A percentile compares a stretch with the other conserved stretches of the same genome.
Evolutionary conservation across 2,329 filamentous ascomycete genomes (phyloP).

Genomic region (Emergomyces africanus): DNA sequence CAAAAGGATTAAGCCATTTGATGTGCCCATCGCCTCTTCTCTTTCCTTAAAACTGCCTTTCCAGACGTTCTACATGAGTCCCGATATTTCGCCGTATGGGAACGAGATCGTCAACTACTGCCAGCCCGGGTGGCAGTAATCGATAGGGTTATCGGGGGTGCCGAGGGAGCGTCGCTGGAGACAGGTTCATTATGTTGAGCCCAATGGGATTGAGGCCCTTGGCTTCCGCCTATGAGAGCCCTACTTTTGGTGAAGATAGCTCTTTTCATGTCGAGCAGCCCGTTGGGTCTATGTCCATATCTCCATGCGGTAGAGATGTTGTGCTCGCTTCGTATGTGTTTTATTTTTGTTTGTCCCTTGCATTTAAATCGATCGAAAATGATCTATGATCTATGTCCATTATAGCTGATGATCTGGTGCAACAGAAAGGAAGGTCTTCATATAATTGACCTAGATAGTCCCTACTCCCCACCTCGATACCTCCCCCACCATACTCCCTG

Average conservation of each 20-base stretch:
- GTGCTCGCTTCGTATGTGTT: conserved; percentile 60
- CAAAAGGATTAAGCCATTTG: not conserved
- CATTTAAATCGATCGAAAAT: not conserved
- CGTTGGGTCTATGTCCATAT: conserved; percentile 86
- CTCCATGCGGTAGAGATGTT: conserved; percentile 78
- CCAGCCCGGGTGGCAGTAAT: not conserved
- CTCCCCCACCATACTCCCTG: conserved; percentile 80
- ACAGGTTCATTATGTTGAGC: conserved; percentile 5
- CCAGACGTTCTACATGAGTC: not conserved
- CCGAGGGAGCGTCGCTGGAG: not conserved
- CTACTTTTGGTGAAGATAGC: conserved; percentile 74
- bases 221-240: conserved; percentile 60
- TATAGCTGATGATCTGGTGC: conserved; percentile 8
- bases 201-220: conserved; percentile 21
- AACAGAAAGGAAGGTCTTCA: conserved; percentile 66
- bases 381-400: not conserved
- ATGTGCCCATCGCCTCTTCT: not conserved
- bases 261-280: conserved; percentile 68
- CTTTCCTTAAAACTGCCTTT: not conserved
- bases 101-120: not conserved
- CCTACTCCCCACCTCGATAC: conserved; percentile 73
- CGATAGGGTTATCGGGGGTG: not conserved
- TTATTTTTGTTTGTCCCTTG: not conserved
- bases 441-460: conserved; percentile 83
- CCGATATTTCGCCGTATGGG: not conserved